These are phyloP conservation scores for Camellia granthamiana DNA, from an alignment of 148 eudicot species.

Conservation along the genomic window DNA sequence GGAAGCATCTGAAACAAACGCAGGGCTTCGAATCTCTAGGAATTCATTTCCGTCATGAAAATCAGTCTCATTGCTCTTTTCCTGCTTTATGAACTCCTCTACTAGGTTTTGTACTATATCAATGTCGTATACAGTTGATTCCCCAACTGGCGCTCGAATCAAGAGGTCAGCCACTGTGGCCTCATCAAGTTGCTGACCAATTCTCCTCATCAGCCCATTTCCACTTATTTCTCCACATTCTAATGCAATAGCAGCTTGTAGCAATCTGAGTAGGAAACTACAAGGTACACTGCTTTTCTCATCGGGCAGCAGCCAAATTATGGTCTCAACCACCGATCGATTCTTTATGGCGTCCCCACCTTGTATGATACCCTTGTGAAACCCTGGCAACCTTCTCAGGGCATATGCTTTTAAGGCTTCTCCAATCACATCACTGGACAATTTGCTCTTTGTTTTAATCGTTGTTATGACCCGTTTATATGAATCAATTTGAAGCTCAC, in stretches of 20 bases:
- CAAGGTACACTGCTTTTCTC: slow-evolving; percentile 59
- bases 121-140: slow-evolving; percentile 50
- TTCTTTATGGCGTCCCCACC: slow-evolving; percentile 52
- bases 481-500: slow-evolving; percentile 72
- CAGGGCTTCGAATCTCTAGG: slow-evolving; percentile 38
- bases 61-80: slow-evolving; percentile 21
- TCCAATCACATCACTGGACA: slow-evolving; percentile 57
- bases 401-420: slow-evolving; percentile 76
- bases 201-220: slow-evolving; percentile 48
- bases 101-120: slow-evolving; percentile 57
- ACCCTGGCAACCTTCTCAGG: slow-evolving; percentile 57
- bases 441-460: slow-evolving; percentile 55
- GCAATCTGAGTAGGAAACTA: slow-evolving; percentile 63
- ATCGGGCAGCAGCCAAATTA: slow-evolving; percentile 54
- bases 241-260: slow-evolving; percentile 48
- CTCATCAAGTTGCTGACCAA: slow-evolving; percentile 74
- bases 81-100: slow-evolving; percentile 62
- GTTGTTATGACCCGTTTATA: slow-evolving; percentile 61
- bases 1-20: slow-evolving; percentile 47
- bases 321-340: slow-evolving; percentile 54
- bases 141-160: slow-evolving; percentile 49
- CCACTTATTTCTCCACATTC: slow-evolving; percentile 62
- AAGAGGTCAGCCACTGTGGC: slow-evolving; percentile 71
- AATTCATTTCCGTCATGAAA: slow-evolving; percentile 48
- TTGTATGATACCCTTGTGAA: slow-evolving; percentile 50